Base-by-base conservation (phyloP, 257 asterid species). In the Schizonepeta tenuifolia region DNA sequence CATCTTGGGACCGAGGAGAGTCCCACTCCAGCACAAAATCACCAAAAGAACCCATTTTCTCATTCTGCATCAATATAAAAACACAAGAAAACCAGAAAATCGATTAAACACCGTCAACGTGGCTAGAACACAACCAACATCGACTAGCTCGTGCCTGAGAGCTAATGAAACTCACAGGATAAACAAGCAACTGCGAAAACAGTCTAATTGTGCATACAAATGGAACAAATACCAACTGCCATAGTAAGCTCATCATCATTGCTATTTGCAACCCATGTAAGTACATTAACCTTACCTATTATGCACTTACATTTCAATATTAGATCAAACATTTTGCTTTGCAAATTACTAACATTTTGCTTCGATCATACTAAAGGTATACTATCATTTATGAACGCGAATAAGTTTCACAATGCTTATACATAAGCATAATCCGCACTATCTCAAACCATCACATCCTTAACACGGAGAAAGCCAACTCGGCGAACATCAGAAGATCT, bases 11-110 rank as follows among this genome's bases (percentile, higher is more conserved):
- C 71, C 43, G 36, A 0, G 84, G 85, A 17, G 96, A 84, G 78
- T 91, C 93, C 94, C 96, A 91, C 64, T 91, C 97, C 50, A 91
- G 44, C 26, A 69, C 83, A 82, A 94, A 94, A 65, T 88, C 95
- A 66, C 90, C 92, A 65, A 72, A 68, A 4, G 95, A 86, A 50
- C 89, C 89, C 50, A 70, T 65, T 76, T 80, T 83, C 31, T 73
- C 87, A 63, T 64, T 75, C 98, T 91, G 79, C 78, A 50, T 57
- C 20, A 64, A 69, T 51, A 63, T 31, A 26, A 46, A 65, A 68
- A 65, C 53, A 56, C 33, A 7, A 20, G 38, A 61, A 33, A 60
- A 21, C 51, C 3, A 14, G 59, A 61, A 46, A 56, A 28, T 59
- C 65, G 68, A 47, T 18, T 56, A n/a, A 46, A 67, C 36, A 51